Evolutionary conservation across 176 grass and related monocot genomes (phyloP).

Genomic region (Triticum aestivum): DNA sequence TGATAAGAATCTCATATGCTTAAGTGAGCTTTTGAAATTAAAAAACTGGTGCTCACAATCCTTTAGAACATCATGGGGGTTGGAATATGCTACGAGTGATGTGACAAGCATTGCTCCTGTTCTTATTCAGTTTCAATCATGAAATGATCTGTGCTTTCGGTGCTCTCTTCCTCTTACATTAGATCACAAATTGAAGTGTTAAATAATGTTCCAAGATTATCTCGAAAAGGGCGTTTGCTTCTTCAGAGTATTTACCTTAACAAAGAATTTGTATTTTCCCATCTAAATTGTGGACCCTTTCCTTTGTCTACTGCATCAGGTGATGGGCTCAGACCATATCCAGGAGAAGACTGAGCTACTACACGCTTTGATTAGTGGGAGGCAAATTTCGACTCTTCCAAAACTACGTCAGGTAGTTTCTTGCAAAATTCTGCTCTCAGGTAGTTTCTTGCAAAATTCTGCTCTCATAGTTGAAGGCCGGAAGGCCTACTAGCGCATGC

Average conservation of each 20-base stretch:
- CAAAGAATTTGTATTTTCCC: background rate
- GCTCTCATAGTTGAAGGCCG: background rate
- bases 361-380: conserved; percentile 55
- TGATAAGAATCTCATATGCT: background rate
- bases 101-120: background rate
- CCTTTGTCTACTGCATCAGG: conserved; percentile 42
- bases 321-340: conserved; percentile 76
- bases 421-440: background rate
- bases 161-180: background rate
- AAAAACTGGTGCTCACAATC: background rate
- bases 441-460: conserved; percentile 29
- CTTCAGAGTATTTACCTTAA: background rate
- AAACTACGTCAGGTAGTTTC: conserved; percentile 68
- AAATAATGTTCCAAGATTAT: background rate
- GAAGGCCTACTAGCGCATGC: background rate
- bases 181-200: background rate
- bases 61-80: background rate
- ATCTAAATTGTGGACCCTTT: background rate
- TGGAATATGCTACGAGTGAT: background rate
- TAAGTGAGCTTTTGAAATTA: background rate
- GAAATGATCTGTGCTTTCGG: background rate
- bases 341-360: conserved; percentile 80
- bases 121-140: conserved; percentile 2
- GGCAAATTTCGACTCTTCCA: conserved; percentile 69
- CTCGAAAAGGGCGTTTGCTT: background rate